Percentiles rank a stretch among this genome's conserved stretches.
phyloP scores from a whole-genome alignment of 73 alveolate species.

The Tetrahymena elliotti region DNA sequence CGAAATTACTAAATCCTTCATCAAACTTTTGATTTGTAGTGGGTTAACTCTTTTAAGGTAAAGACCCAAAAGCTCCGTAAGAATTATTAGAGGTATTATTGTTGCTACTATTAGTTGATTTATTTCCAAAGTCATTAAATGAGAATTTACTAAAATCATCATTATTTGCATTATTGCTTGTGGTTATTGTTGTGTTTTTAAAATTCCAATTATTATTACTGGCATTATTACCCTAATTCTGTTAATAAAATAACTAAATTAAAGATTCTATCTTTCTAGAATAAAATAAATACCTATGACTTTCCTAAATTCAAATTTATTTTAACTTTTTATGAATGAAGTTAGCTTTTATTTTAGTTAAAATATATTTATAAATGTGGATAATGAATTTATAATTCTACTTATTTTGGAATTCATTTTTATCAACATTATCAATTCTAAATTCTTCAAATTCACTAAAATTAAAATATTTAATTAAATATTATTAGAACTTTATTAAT shows the following conservation, averaged over 20 bases:
- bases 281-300: not conserved
- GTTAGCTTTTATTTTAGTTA: not conserved
- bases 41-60: not conserved
- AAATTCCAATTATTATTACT: not conserved
- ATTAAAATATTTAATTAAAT: too few relatives aligned
- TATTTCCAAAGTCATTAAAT: not conserved
- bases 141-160: not conserved
- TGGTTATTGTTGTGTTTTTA: not conserved
- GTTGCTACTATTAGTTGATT: not conserved
- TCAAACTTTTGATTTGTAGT: not conserved
- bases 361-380: not conserved
- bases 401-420: not conserved
- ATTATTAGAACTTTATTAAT: not conserved
- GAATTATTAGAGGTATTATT: not conserved
- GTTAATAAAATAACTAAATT: too few relatives aligned
- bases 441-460: not conserved
- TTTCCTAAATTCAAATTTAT: not conserved
- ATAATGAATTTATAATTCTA: not conserved
- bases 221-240: not conserved
- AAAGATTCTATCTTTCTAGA: not conserved
- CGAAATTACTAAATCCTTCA: not conserved
- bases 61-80: not conserved
- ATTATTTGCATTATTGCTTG: not conserved
- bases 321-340: not conserved
- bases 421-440: not conserved